Evolutionary conservation across 768 basidiomycete species (phyloP), one percentile per base, ranked within the genome.

Genomic region (Pleurotus pulmonarius): DNA sequence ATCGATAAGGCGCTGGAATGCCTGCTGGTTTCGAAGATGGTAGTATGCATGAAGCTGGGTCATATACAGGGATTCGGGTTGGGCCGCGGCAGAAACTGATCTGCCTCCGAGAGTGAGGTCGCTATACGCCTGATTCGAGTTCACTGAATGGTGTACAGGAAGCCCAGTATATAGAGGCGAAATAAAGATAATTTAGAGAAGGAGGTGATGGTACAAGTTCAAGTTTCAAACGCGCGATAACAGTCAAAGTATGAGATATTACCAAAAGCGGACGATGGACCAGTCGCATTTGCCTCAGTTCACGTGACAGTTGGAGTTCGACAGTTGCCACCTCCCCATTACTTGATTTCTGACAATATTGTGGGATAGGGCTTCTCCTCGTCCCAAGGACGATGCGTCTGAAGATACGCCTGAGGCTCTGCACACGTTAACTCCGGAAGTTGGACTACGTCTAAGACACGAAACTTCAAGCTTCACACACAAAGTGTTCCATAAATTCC

Each of bases 1-100:
- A 63, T 88, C 83, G 64, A 92, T 83, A 65, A 88, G 76, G 62
- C 85, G 85, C 66, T 87, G 87, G 69, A 92, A 92, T 49, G 81
- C 86, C 70, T 84, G 83, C 70, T 88, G 83, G 69, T 88, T 83
- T 65, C 84, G 79, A 65, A 85, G 81, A 68, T 76, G 69, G 66
- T 89, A 88, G 70, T 83, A 80, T 58, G 79, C 85, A 88, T 91
- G 90, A 73, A 92, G 87, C 73, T 82, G 78, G 78, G 78, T 90
- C 88, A 90, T 90, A 68, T 83, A 85, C 51, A 20, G 24, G 51
- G 22, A 40, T 16, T 52, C 38, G 51, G 39, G 39, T 22, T 40
- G 51, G 49, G 40, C 38, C 49, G 49, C 49, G 38, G n/a, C n/a
- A n/a, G n/a, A n/a, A n/a, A n/a, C n/a, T n/a, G 4, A 7, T 22